phyloP scores from a whole-genome alignment of 345 rosid species.

The Hevea brasiliensis region DNA sequence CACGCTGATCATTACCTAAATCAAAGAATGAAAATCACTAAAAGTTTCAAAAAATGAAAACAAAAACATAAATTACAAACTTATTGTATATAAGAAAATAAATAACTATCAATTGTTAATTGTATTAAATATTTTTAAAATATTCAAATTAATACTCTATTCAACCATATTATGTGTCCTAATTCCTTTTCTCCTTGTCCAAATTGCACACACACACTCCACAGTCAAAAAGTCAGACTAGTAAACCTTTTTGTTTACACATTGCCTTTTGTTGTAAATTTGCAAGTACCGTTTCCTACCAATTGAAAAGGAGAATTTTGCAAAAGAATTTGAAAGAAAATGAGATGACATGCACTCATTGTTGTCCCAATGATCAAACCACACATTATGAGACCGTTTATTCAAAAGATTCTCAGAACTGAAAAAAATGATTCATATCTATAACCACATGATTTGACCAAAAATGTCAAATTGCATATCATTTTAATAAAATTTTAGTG shows the following conservation, averaged over 20 bases:
- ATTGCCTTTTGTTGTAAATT: not conserved
- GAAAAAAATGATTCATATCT: not conserved
- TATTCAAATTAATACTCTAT: not conserved
- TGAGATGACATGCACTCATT: not conserved
- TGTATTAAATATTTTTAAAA: not conserved
- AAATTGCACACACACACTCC: not conserved
- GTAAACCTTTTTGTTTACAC: not conserved
- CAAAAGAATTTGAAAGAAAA: not conserved
- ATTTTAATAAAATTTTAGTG: not conserved
- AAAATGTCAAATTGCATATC: not conserved
- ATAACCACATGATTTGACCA: not conserved
- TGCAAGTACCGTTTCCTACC: not conserved
- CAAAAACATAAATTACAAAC: constrained; percentile 2
- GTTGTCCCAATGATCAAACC: not conserved
- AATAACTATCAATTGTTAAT: too few species aligned
- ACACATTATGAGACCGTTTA: not conserved
- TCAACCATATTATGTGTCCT: not conserved
- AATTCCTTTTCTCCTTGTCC: not conserved
- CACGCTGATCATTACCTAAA: constrained; percentile 45
- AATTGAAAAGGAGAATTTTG: not conserved
- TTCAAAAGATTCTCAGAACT: not conserved
- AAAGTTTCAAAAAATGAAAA: constrained; percentile 14
- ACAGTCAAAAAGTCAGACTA: not conserved
- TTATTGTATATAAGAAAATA: not conserved
- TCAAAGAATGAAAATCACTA: constrained; percentile 19